Conservation (phyloP, 257 asterid genomes). For the Rehmannia glutinosa region DNA sequence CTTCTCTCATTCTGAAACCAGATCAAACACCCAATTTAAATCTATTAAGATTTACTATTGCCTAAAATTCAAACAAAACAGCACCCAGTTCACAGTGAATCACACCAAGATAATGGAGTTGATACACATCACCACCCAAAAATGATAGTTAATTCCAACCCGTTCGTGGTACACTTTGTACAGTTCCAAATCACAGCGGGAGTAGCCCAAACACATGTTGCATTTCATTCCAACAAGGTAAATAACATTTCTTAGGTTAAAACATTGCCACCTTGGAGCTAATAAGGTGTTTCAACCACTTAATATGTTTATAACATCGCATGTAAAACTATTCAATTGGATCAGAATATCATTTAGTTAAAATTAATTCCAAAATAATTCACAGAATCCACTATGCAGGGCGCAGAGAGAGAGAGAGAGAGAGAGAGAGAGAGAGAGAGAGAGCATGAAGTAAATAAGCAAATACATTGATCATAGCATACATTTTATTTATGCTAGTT, state of each 20-base stretch:
- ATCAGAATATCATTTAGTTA: not conserved
- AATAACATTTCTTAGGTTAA: not conserved
- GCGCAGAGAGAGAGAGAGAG: no score
- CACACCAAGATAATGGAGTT: not conserved
- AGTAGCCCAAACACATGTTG: not conserved
- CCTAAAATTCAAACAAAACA: constrained; percentile 4
- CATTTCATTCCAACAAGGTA: not conserved
- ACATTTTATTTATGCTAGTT: not conserved
- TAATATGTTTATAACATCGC: not conserved
- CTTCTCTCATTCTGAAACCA: constrained; percentile 72
- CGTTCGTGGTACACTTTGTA: not conserved
- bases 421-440: no score
- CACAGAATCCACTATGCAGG: no score
- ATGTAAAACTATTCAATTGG: not conserved
- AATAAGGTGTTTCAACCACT: not conserved
- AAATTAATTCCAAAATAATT: not conserved
- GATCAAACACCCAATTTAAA: not conserved
- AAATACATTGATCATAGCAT: not conserved
- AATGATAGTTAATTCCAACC: not conserved
- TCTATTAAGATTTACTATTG: not conserved
- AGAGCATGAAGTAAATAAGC: not conserved
- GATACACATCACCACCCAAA: not conserved
- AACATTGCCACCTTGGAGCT: not conserved
- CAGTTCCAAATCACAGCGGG: not conserved
- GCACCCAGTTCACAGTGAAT: not conserved